Evolutionary conservation across 108 stramenopile species (phyloP), one percentile per base, ranked within the genome.

Genomic region (Epithemia pelagica): DNA sequence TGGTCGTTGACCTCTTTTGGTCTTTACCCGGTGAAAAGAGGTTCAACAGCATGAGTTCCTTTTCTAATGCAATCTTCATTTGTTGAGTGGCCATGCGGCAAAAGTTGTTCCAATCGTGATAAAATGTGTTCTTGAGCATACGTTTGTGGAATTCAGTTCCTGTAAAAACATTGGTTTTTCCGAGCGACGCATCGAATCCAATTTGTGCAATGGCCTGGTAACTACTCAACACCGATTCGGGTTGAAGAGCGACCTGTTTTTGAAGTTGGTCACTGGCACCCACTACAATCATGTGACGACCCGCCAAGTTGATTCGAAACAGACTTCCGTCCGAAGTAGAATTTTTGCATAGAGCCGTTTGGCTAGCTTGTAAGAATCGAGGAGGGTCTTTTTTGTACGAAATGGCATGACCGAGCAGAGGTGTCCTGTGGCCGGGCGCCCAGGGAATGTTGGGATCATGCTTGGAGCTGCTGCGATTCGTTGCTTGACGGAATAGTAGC

Each of bases 231-330:
- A 61, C 30, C 32, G 74, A 67, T 71, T 80, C 81, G 25, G 79
- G 77, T 5, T 57, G 58, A 18, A 8, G 67, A 23, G 78, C 67
- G 2, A 86, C 66, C 22, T 72, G 74, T 33, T 67, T 54, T 7
- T n/a, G 57, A 0, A 59, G 30, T 19, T 20, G 18, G 27, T 53
- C 19, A 33, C 33, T 31, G 0, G 62, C 70, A 15, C 37, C 37
- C 25, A 82, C 65, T 26, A 86, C 61, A 22, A 83, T 57, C 79
- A 83, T 82, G 2, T 65, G 53, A 51, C 73, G 77, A 0, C 85
- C 85, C 2, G 85, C 85, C 51, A 86, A 58, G 57, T 86, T 86
- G 26, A 86, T 28, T 26, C 68, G 65, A 68, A 86, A 86, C 19
- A 82, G 15, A 15, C 37, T 15, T 5, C 37, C 37, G 37, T 15